These are phyloP conservation scores for Scleroderma bovista DNA, from an alignment of 768 basidiomycete species.

Conservation along the genomic window DNA sequence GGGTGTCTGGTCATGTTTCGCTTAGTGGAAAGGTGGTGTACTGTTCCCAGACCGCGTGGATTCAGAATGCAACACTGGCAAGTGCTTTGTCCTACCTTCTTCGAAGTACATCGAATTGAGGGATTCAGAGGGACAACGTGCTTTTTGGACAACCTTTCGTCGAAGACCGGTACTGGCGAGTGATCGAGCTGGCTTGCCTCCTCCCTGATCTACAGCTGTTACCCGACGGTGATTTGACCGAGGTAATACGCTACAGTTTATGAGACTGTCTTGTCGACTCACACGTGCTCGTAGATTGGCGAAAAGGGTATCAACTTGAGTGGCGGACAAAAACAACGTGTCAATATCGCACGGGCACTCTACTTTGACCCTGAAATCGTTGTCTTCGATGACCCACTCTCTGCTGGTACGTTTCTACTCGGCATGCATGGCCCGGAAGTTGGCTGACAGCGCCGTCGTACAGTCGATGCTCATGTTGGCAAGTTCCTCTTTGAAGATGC, in stretches of 20 bases:
- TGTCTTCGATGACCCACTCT: conserved; percentile 60
- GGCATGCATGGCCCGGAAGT: neutral
- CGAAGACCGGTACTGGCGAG: conserved; percentile 60
- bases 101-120: neutral
- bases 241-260: conserved; percentile 36
- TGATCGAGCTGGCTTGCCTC: conserved; percentile 53
- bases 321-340: conserved; percentile 63
- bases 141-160: conserved; percentile 62
- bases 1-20: conserved; percentile 42
- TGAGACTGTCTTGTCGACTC: neutral
- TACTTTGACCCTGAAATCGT: conserved; percentile 61
- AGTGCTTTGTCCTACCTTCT: neutral
- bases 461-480: conserved; percentile 73
- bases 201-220: conserved; percentile 60
- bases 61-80: conserved; percentile 63
- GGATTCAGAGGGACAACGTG: conserved; percentile 53
- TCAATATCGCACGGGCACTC: conserved; percentile 67
- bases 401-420: conserved; percentile 41
- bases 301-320: conserved; percentile 65
- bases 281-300: conserved; percentile 57
- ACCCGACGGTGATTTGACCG: conserved; percentile 67
- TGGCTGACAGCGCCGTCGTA: neutral
- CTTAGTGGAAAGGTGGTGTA: conserved; percentile 66
- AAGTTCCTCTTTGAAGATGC: conserved; percentile 61
- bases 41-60: conserved; percentile 73